Base-by-base conservation (phyloP, 1,139 yeast genomes). In the Zygoascus sp. region DNA sequence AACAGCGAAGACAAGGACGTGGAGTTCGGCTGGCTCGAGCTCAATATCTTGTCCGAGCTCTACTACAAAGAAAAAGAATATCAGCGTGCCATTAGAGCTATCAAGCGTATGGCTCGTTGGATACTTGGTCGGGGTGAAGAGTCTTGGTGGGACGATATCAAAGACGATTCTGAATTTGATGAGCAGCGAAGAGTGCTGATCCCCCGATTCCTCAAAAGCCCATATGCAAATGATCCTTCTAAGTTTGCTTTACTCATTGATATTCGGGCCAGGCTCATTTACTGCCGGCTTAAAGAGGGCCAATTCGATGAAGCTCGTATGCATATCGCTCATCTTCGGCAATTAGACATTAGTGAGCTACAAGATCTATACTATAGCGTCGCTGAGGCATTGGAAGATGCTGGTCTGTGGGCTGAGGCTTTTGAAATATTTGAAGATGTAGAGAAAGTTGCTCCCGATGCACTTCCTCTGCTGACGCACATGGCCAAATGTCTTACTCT, bases 61-160 rank as follows among this genome's bases (percentile, higher is more conserved):
- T 85, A 84, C 60, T 74, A 81, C 30, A 80, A 80, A 47, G 83
- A 82, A 51, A 77, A 77, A 39, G 79, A 81, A 8, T 86, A 81
- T 75, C 58, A 65, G 5, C 70, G 77, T 13, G 94, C 92, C 1
- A 74, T 89, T 17, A 75, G 74, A 47, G 73, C 80, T 0, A 75
- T 88, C 41, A 84, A 85, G 57, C 69, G 76, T 30, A 84, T 87
- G 10, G 77, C 96, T 0, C 72, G 98, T 49, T 89, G 96, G 94
- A 76, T 90, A 15, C 89, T 85, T 54, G 74, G 73, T 9, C 75
- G 98, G 55, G 77, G 71, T 27, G 70, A 69, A 20, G 96, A 92
- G 63, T 70, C 72, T 0, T 88, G 83, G 73, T 92, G 98, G 98
- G 88, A 86, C 55, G 89, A 83, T 27, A 66, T 68, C 10, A 70